Evolutionary conservation across 2,329 filamentous ascomycete genomes (phyloP), one percentile per base, ranked within the genome.

Genomic region (Ascocoryne sarcoides): DNA sequence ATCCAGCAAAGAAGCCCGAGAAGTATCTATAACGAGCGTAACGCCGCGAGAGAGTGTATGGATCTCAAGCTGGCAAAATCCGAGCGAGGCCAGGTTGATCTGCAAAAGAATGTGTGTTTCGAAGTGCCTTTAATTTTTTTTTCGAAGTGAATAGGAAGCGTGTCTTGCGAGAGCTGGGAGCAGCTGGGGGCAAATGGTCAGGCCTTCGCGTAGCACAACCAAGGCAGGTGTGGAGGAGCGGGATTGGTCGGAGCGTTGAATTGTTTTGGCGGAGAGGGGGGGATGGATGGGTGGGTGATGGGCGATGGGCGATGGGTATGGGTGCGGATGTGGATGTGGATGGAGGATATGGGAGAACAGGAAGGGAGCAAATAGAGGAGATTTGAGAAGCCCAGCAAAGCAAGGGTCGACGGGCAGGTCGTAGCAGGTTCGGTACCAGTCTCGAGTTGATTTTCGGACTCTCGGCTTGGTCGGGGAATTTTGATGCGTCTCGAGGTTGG

Each of bases 21-120:
- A 10, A 32, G 33, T 36, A 45, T 39, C 39, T 48, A 44, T 55
- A 53, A 56, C 47, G 54, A 56, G 51, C 48, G 52, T 55, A 45
- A 53, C 42, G 53, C 53, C 45, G 49, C 40, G 34, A 47, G 47
- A 46, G 46, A 45, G 32, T 28, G 14, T 39, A 48, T 39, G 40
- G 50, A 47, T 52, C 46, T 49, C 45, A 32, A 49, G 45, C 44
- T 47, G n/a, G 43, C 39, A 32, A 37, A 37, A 32, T 14, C 30
- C 39, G 33, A 32, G 29, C 28, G 40, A n/a, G n/a, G 23, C 37
- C 29, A 33, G 36, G 29, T 28, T 41, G 48, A 43, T 44, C 46
- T 48, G 46, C 43, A 50, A 52, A 50, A 46, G 47, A 49, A 47
- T 36, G 49, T 52, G 48, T 44, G 48, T 48, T 44, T n/a, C n/a